Evolutionary conservation across 177 flowering plant genomes (phyloP).

Genomic region (Vitis hybrid): DNA sequence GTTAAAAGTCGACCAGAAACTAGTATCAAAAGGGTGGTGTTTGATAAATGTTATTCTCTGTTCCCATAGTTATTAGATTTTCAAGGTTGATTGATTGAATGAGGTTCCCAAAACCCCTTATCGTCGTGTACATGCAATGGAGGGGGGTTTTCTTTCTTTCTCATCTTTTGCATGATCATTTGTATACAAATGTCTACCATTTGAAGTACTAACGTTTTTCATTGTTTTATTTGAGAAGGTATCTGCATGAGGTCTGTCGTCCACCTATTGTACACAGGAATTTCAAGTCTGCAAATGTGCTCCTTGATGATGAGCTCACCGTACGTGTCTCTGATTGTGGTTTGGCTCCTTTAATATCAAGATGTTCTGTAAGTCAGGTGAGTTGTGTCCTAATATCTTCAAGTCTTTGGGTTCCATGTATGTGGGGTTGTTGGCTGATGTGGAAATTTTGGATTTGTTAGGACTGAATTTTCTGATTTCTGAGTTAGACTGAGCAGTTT

Average conservation of each 20-base stretch:
- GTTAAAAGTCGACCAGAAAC: neutral
- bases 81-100: neutral
- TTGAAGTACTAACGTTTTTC: neutral
- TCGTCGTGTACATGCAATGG: neutral
- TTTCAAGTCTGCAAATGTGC: slow-evolving; percentile 66
- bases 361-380: slow-evolving; percentile 66
- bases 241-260: slow-evolving; percentile 68
- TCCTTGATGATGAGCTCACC: slow-evolving; percentile 64
- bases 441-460: neutral
- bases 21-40: no score
- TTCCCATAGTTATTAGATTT: neutral
- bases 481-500: neutral
- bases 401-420: neutral
- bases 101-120: no score
- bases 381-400: slow-evolving; percentile 7
- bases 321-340: slow-evolving; percentile 70
- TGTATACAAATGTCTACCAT: neutral
- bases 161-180: neutral
- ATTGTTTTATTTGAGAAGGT: slow-evolving; percentile 38
- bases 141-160: neutral
- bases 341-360: slow-evolving; percentile 53
- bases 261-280: slow-evolving; percentile 69
- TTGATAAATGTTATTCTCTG: no score
- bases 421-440: neutral
- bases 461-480: neutral